Evolutionary conservation across 1,139 yeast genomes (phyloP), one percentile per base, ranked within the genome.

Genomic region (Magnusiomyces tetraspermus): DNA sequence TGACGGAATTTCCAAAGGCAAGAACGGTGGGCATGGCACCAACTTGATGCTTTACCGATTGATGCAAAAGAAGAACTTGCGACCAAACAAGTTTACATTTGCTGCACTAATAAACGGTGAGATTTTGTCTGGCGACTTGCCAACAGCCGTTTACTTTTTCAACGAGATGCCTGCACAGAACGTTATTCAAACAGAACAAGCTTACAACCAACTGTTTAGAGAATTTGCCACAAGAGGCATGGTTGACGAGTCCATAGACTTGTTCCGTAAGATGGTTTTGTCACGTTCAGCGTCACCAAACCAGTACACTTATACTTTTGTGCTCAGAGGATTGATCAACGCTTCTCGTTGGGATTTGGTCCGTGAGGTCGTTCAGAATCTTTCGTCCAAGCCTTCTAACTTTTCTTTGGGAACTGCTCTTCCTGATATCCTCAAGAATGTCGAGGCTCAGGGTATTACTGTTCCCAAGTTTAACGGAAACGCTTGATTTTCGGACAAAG

Each of bases 21-120:
- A 75, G 51, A 73, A 75, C 15, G 60, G 71, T 36, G 76, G 79
- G 54, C 64, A 76, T 31, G 73, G 70, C 26, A 75, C 79, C n/a
- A 85, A 87, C 1, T 70, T 84, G 54, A 60, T 66, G 6, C 60
- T 84, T 40, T 80, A 75, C 61, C 70, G 74, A 33, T 69, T 71
- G 53, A 64, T 77, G 68, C 71, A 71, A 53, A 60, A 59, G 50
- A 66, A 68, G 47, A 67, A 67, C 21, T 54, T 69, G 53, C 63
- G 63, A 54, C 76, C 64, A 52, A 76, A 62, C 64, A 67, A 58
- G 19, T 67, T 67, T 38, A 71, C 83, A 13, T 75, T 79, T 61
- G 76, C 84, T 15, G 69, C 85, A 1, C 73, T 85, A 71, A 73
- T 85, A 54, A 74, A 76, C 51, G 80, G 78, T 36, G 88, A 83